Base-by-base conservation (phyloP, 2,329 filamentous ascomycete genomes). In the Cladosporium sp. region DNA sequence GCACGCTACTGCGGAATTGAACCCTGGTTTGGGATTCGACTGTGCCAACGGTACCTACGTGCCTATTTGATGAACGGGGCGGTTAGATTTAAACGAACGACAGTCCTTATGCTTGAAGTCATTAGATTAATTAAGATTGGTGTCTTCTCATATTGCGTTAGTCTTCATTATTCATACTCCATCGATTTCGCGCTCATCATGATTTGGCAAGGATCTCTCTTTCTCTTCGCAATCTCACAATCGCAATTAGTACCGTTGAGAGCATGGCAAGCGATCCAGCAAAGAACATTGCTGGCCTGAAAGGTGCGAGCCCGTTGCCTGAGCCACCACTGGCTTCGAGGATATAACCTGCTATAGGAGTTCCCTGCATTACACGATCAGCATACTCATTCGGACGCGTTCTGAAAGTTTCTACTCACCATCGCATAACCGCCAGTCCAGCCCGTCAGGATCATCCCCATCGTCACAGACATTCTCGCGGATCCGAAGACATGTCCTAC, bases 341-440 rank as follows among this genome's bases (percentile, higher is more conserved):
- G 1, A 84, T 68, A 52, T 80, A 82, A 8, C 80, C 80, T 2
- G 81, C 80, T 54, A 84, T 83, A 0, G 82, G 81, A 0, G 75
- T 72, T 1, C 79, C 45, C 78, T 73, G 32, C 1, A 7, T 2
- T 3, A 44, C 3, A 40, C 37, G 12, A n/a, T 50, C 34, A 54
- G 39, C 20, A 13, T 12, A 7, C 4, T n/a, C 24, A 17, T 29
- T 36, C 13, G 17, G 38, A 37, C n/a, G 15, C 29, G 22, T 8
- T n/a, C n/a, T n/a, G n/a, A n/a, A n/a, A n/a, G n/a, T n/a, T 30
- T 58, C 78, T 9, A 32, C 44, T 30, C 37, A 47, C 79, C 68
- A 84, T 72, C 2, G 85, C 67, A 65, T 85, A 85, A 0, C 82
- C 82, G 1, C 75, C 76, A 2, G 74, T 71, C 81, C 81, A 85